Evolutionary conservation across 2,329 filamentous ascomycete genomes (phyloP).

Genomic region (Fusarium pseudonygamai): DNA sequence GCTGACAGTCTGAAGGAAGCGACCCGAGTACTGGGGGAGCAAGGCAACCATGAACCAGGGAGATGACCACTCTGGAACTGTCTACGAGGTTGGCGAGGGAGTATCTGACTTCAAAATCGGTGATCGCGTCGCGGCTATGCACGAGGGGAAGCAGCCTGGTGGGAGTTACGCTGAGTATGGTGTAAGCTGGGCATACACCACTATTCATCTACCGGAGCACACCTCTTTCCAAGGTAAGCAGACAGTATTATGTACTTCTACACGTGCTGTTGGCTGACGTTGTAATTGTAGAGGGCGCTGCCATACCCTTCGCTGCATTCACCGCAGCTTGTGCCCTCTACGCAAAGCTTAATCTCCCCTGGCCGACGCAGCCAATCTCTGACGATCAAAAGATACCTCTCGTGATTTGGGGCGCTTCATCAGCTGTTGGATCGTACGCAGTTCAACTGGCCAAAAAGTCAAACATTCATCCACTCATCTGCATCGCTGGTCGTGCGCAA

Average conservation of each 20-base stretch:
- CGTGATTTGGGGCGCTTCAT: constrained; percentile 27
- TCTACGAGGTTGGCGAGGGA: constrained; percentile 6
- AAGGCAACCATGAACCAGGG: constrained; percentile 16
- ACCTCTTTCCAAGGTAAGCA: constrained; percentile 8
- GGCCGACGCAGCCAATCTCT: not conserved
- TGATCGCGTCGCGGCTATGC: constrained; percentile 28
- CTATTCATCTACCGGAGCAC: constrained; percentile 8
- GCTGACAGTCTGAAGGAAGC: not conserved
- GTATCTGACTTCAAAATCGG: constrained; percentile 21
- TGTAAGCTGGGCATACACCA: constrained; percentile 17
- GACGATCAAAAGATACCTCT: not conserved
- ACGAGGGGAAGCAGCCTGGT: constrained; percentile 18
- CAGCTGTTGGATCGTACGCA: constrained; percentile 21
- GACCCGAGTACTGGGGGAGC: constrained; percentile 22
- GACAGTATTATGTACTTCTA: fast-evolving
- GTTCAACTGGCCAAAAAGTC: constrained; percentile 16
- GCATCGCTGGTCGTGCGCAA: constrained; percentile 20
- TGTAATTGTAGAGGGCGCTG: not conserved
- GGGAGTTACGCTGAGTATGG: constrained; percentile 31
- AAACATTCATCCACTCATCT: constrained; percentile 28
- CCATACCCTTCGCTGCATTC: constrained; percentile 8
- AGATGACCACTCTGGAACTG: constrained; percentile 17
- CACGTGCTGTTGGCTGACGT: not conserved
- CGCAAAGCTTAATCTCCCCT: not conserved
- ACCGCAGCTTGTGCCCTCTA: constrained; percentile 23